phyloP scores from a whole-genome alignment of 352 stramenopile species.

The Aphanomyces astaci region DNA sequence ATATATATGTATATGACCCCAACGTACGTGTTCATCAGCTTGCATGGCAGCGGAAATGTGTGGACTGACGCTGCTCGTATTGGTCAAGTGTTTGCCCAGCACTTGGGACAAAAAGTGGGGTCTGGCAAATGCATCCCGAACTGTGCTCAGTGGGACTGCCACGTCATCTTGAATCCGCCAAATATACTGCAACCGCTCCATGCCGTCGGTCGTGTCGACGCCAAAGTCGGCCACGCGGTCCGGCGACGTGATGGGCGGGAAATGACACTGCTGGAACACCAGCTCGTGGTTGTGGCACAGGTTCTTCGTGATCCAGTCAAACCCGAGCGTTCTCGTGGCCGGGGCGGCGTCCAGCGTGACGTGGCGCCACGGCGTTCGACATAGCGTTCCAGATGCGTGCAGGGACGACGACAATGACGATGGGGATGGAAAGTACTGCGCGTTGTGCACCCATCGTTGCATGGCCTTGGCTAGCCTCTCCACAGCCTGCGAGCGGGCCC shows the following conservation, averaged over 20 bases:
- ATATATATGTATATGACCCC: too few relatives aligned
- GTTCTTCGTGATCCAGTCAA: constrained; percentile 18
- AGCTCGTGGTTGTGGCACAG: not conserved
- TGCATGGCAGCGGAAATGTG: too few relatives aligned
- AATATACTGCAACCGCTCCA: not conserved
- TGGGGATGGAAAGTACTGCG: not conserved
- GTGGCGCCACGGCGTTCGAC: not conserved
- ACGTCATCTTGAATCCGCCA: constrained; percentile 1
- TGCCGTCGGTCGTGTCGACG: constrained; percentile 1
- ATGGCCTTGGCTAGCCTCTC: not conserved
- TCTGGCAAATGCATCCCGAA: not conserved
- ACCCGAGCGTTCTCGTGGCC: not conserved
- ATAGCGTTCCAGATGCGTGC: too few relatives aligned
- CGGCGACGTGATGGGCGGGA: not conserved
- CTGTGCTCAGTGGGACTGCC: not conserved
- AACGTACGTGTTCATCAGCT: too few relatives aligned
- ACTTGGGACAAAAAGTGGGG: not conserved
- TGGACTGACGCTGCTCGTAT: too few relatives aligned
- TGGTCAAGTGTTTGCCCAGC: not conserved
- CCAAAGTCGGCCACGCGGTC: constrained; percentile 3
- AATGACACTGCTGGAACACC: not conserved
- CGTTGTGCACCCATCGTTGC: not conserved
- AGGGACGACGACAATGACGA: too few relatives aligned
- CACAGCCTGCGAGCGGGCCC: not conserved
- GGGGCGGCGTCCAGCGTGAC: not conserved